These are phyloP conservation scores for Pythium periplocum DNA, from an alignment of 352 stramenopile genomes.

Conservation along the genomic window DNA sequence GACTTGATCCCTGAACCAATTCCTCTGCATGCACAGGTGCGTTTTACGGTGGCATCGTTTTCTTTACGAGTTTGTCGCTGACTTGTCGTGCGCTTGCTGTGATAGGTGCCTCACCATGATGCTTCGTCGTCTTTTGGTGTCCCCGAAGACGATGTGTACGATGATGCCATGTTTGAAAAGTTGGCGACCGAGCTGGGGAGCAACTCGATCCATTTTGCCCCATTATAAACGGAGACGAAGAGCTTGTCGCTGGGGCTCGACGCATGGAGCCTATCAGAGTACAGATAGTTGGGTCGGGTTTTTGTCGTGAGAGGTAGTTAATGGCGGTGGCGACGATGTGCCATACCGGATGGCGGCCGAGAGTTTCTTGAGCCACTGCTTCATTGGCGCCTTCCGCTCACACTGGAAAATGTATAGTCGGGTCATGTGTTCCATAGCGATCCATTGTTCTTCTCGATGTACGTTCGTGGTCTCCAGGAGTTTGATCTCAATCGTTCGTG, in stretches of 20 bases:
- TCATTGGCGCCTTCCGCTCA: conserved; percentile 34
- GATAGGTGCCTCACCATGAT: conserved; percentile 27
- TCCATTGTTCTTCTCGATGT: conserved; percentile 27
- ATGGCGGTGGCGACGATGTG: neutral
- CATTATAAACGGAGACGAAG: conserved; percentile 18
- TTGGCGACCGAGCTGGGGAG: conserved; percentile 33
- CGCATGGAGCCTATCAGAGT: no score
- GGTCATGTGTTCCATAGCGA: conserved; percentile 35
- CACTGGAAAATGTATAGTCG: conserved; percentile 52
- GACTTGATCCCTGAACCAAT: conserved; percentile 24
- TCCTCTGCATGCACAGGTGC: conserved; percentile 16
- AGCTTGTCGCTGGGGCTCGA: no score
- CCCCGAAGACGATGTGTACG: conserved; percentile 32
- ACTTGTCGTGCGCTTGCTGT: conserved; percentile 3
- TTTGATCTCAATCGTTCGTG: conserved; percentile 38
- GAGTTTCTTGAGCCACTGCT: conserved; percentile 65
- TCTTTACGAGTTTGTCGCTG: conserved; percentile 10
- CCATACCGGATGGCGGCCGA: conserved; percentile 36
- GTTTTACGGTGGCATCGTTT: conserved; percentile 2
- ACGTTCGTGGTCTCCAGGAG: conserved; percentile 27
- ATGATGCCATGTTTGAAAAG: conserved; percentile 39
- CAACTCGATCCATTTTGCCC: conserved; percentile 35
- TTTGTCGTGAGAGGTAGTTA: no score
- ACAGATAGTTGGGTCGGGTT: no score
- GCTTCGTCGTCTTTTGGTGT: conserved; percentile 12